Percentiles rank a stretch among this genome's conserved stretches.
These are phyloP conservation scores for Boletus speciosus DNA, from an alignment of 768 basidiomycete species.

Conservation along the genomic window DNA sequence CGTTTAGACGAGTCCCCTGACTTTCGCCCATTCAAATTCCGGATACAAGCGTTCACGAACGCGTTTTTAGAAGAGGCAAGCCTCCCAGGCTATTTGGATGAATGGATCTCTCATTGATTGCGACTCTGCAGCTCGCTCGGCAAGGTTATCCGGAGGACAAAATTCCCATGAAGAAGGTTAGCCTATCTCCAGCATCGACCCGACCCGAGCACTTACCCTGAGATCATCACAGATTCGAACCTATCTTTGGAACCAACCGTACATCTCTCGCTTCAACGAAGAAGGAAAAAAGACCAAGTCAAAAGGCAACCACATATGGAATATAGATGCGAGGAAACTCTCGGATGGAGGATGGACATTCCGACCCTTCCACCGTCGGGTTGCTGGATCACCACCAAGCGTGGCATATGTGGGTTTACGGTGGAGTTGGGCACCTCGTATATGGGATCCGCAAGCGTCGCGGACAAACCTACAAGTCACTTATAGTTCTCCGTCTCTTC, in stretches of 20 bases:
- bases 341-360: slow-evolving; percentile 80
- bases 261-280: slow-evolving; percentile 96
- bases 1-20: slow-evolving; percentile 93
- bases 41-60: slow-evolving; percentile 96
- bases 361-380: slow-evolving; percentile 81
- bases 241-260: slow-evolving; percentile 93
- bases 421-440: slow-evolving; percentile 89
- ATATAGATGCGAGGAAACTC: slow-evolving; percentile 88
- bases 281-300: slow-evolving; percentile 99
- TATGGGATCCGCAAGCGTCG: slow-evolving; percentile 96
- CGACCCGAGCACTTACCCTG: slow-evolving; percentile 14
- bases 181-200: slow-evolving; percentile 16
- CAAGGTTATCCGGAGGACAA: slow-evolving; percentile 92
- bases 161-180: slow-evolving; percentile 94
- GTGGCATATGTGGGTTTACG: slow-evolving; percentile 78
- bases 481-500: slow-evolving; percentile 78
- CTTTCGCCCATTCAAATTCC: slow-evolving; percentile 98
- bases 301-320: slow-evolving; percentile 99
- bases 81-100: slow-evolving; percentile 5
- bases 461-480: slow-evolving; percentile 74
- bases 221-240: slow-evolving; percentile 65
- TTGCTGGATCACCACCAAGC: slow-evolving; percentile 77
- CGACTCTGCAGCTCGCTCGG: slow-evolving; percentile 56
- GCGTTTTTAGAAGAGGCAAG: slow-evolving; percentile 88
- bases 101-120: slow-evolving; percentile 7